phyloP scores from a whole-genome alignment of 2,329 filamentous ascomycete genomes.

The Cyclaneusma minus region DNA sequence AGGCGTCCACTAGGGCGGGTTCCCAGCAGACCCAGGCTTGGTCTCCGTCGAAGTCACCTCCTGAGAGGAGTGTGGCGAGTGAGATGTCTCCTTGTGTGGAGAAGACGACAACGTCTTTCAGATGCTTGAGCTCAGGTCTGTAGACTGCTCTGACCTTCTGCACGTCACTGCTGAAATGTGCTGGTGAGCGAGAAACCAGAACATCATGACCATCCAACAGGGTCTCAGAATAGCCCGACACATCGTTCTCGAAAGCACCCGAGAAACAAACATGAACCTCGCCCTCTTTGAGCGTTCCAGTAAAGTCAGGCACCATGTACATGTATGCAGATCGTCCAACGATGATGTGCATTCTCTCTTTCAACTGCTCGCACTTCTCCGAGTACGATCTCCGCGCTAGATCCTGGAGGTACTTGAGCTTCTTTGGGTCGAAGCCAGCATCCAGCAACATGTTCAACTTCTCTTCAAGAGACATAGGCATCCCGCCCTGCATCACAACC shows the following conservation, averaged over 20 bases:
- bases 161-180: conserved; percentile 55
- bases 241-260: conserved; percentile 35
- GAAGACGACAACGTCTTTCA: conserved; percentile 74
- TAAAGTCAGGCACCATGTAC: conserved; percentile 55
- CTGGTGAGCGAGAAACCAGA: conserved; percentile 53
- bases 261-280: conserved; percentile 59
- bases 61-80: conserved; percentile 56
- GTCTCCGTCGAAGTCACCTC: conserved; percentile 73
- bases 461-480: conserved; percentile 25
- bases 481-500: conserved; percentile 9
- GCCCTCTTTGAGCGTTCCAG: conserved; percentile 39
- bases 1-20: conserved; percentile 44
- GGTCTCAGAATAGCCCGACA: conserved; percentile 34
- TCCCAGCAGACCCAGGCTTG: conserved; percentile 70
- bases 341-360: conserved; percentile 41
- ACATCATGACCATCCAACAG: conserved; percentile 41
- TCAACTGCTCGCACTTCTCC: conserved; percentile 18
- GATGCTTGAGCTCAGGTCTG: conserved; percentile 41
- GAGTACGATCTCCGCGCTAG: conserved; percentile 18
- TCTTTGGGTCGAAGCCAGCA: conserved; percentile 39
- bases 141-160: conserved; percentile 49
- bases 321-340: conserved; percentile 45
- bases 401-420: conserved; percentile 31
- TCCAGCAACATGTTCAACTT: conserved; percentile 37
- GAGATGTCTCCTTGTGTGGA: conserved; percentile 42